Percentiles rank a stretch among this genome's conserved stretches.
These are phyloP conservation scores for Echites panduratus DNA, from an alignment of 257 asterid genomes.

Conservation along the genomic window DNA sequence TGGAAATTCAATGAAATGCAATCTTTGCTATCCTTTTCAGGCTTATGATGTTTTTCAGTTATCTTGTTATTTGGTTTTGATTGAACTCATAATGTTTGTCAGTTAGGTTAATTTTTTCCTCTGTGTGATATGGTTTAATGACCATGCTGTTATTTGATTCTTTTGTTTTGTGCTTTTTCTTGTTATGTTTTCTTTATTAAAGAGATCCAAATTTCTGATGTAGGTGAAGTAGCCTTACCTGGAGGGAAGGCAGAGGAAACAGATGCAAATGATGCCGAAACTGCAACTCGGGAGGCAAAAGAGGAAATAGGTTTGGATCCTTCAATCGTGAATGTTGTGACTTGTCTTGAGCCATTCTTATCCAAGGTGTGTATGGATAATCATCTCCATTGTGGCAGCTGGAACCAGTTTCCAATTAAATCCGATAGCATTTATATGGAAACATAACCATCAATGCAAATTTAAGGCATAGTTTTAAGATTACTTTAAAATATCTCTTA, in stretches of 20 bases:
- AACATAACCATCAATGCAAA: neutral
- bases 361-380: conserved; percentile 59
- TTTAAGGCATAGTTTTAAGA: neutral
- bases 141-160: neutral
- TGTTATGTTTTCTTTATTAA: conserved; percentile 1
- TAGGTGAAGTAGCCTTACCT: conserved; percentile 93
- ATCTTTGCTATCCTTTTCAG: neutral
- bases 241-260: conserved; percentile 94
- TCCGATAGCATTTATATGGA: neutral
- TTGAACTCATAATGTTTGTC: neutral
- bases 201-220: conserved; percentile 16
- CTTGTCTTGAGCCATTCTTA: conserved; percentile 88
- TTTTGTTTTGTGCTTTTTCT: neutral
- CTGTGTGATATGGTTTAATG: neutral
- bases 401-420: neutral
- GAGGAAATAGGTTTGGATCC: conserved; percentile 98
- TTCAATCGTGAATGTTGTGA: conserved; percentile 61
- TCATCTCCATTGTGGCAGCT: neutral
- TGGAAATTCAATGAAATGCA: neutral
- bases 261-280: conserved; percentile 65
- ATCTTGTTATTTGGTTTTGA: neutral
- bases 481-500: neutral
- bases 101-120: neutral
- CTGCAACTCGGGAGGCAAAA: conserved; percentile 87
- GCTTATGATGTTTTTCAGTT: neutral